Percentiles rank a stretch among this genome's conserved stretches.
Conservation (phyloP, 352 stramenopile species). For the Phytopythium montanum region DNA sequence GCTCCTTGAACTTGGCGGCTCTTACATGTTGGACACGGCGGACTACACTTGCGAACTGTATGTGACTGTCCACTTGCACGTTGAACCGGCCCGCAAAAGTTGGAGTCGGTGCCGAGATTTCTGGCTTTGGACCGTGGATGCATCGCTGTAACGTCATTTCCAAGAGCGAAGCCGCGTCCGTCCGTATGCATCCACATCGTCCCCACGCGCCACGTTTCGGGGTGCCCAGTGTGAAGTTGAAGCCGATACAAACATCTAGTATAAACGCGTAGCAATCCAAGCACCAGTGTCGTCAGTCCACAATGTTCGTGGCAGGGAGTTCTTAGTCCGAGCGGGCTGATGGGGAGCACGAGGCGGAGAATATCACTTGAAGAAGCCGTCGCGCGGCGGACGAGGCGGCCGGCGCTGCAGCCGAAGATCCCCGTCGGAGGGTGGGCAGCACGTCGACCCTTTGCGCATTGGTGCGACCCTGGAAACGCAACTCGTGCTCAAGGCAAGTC, state of each 20-base stretch:
- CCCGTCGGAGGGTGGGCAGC: too few relatives aligned
- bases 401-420: too few relatives aligned
- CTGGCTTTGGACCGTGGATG: background rate
- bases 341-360: background rate
- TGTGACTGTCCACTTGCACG: background rate
- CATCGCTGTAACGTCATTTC: background rate
- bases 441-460: too few relatives aligned
- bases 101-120: conserved; percentile 1
- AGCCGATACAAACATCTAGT: background rate
- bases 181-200: background rate
- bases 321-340: background rate
- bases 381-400: too few relatives aligned
- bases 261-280: background rate
- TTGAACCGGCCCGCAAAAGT: background rate
- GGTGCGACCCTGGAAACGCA: too few relatives aligned
- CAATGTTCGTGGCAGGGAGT: background rate
- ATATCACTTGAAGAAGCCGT: conserved; percentile 2
- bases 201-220: background rate
- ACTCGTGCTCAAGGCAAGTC: background rate
- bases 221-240: background rate
- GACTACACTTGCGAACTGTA: background rate
- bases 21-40: too few relatives aligned
- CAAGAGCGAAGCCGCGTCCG: background rate
- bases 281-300: background rate
- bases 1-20: background rate